These are phyloP conservation scores for Nakazawaea laoshanensis DNA, from an alignment of 805 yeast genomes.

Conservation along the genomic window DNA sequence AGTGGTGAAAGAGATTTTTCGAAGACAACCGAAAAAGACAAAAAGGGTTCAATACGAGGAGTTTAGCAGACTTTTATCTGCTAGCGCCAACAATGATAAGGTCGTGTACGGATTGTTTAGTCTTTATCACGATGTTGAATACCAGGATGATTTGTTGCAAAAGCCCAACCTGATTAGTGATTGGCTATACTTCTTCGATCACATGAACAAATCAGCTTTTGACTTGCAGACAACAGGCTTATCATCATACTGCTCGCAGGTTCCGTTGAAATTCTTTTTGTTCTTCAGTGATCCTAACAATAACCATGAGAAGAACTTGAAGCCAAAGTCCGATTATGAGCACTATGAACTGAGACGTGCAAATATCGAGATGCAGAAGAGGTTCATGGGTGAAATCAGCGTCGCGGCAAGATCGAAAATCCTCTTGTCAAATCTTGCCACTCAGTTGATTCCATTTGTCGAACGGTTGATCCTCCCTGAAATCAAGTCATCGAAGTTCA, in stretches of 20 bases:
- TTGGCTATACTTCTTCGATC: conserved; percentile 71
- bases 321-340: conserved; percentile 25
- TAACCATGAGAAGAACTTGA: conserved; percentile 12
- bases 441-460: conserved; percentile 27
- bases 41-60: conserved; percentile 39
- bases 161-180: conserved; percentile 60
- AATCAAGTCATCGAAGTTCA: conserved; percentile 17
- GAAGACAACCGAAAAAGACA: conserved; percentile 34
- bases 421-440: conserved; percentile 14
- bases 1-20: conserved; percentile 54
- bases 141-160: conserved; percentile 51
- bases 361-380: conserved; percentile 24
- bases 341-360: conserved; percentile 27
- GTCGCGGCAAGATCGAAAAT: conserved; percentile 20
- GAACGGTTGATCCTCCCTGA: conserved; percentile 22
- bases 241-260: conserved; percentile 44
- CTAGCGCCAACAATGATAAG: conserved; percentile 48
- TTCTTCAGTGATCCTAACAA: conserved; percentile 53
- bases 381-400: conserved; percentile 21
- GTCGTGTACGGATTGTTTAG: conserved; percentile 68
- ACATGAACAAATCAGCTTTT: conserved; percentile 29
- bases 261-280: conserved; percentile 54
- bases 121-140: conserved; percentile 49
- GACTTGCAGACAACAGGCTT: conserved; percentile 37
- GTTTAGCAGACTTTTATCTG: conserved; percentile 37